Evolutionary conservation across 2,329 filamentous ascomycete species (phyloP), one percentile per base, ranked within the genome.

Genomic region (Cyphellophora europaea): DNA sequence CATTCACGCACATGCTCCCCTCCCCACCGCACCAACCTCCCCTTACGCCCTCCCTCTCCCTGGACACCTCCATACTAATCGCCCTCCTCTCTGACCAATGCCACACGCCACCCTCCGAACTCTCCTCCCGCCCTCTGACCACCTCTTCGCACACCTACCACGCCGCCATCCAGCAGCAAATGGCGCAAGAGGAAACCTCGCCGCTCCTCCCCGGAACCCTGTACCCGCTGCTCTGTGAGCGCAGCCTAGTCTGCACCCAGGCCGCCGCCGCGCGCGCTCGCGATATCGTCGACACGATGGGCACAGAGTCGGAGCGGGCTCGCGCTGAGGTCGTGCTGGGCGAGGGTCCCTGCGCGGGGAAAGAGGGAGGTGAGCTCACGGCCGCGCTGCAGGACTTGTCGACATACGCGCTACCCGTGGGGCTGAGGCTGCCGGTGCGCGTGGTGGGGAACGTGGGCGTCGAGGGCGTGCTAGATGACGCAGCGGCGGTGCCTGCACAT

Each of bases 1-100:
- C n/a, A n/a, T n/a, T n/a, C 5, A 21, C 27, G 21, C 16, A 10
- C n/a, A 14, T 17, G 16, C n/a, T 30, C 32, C 6, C 10, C n/a
- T 13, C 19, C 6, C 13, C 30, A 15, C 38, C 3, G 16, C 34
- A 18, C 8, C 15, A 13, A 17, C 55, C 11, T 31, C 51, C 54
- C 14, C 55, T 65, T 44, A 66, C 62, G n/a, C 28, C 55, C 6
- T 58, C 54, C 8, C 42, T 69, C 28, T 67, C 67, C 44, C 56
- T 67, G 31, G 66, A 71, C 42, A 66, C 63, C 45, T 85, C 81
- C 2, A 72, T 85, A 30, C 66, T 88, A 5, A 69, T 88, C 4
- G 81, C 80, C 4, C 62, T 87, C 2, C 72, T 80, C 2, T 85
- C 81, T 0, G 82, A 88, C 48, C 74, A 87, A 16, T 81, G 78